Conservation (phyloP, 1,139 yeast species). For the Trichomonascaceae sp. region DNA sequence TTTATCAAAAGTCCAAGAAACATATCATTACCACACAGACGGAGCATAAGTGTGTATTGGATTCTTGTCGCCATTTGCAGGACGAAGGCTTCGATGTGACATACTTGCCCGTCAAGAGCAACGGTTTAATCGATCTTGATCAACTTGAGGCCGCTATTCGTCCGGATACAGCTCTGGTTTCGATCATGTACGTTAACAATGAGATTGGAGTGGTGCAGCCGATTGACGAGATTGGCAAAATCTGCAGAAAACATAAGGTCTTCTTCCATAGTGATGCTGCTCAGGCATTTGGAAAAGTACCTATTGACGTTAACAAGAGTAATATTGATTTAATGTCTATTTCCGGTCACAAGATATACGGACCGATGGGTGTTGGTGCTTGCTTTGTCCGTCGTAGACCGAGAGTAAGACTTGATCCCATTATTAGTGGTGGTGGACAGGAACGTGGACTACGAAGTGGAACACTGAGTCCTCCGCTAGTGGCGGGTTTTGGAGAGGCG, state of each 20-base stretch:
- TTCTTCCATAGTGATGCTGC: slow-evolving; percentile 99
- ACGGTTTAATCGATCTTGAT: slow-evolving; percentile 76
- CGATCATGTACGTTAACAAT: slow-evolving; percentile 97
- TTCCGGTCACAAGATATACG: slow-evolving; percentile 93
- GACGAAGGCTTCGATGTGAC: slow-evolving; percentile 97
- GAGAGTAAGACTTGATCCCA: slow-evolving; percentile 92
- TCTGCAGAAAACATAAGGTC: slow-evolving; percentile 81
- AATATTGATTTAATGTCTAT: slow-evolving; percentile 90
- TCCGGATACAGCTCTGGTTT: slow-evolving; percentile 84
- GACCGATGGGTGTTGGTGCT: slow-evolving; percentile 98
- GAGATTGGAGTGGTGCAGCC: slow-evolving; percentile 99
- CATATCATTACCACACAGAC: slow-evolving; percentile 96
- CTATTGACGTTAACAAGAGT: slow-evolving; percentile 86
- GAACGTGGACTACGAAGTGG: slow-evolving; percentile 98
- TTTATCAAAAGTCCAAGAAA: slow-evolving; percentile 80
- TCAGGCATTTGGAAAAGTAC: slow-evolving; percentile 93
- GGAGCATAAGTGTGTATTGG: slow-evolving; percentile 96
- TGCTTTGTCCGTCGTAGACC: slow-evolving; percentile 95
- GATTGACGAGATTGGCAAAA: slow-evolving; percentile 81
- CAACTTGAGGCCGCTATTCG: slow-evolving; percentile 78
- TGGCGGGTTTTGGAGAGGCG: slow-evolving; percentile 97
- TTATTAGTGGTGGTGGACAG: slow-evolving; percentile 98
- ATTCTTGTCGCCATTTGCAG: slow-evolving; percentile 88
- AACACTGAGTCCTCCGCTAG: slow-evolving; percentile 90
- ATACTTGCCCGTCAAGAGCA: slow-evolving; percentile 72